These are phyloP conservation scores for Plectosphaerella plurivora DNA, from an alignment of 2,329 filamentous ascomycete genomes.

Conservation along the genomic window DNA sequence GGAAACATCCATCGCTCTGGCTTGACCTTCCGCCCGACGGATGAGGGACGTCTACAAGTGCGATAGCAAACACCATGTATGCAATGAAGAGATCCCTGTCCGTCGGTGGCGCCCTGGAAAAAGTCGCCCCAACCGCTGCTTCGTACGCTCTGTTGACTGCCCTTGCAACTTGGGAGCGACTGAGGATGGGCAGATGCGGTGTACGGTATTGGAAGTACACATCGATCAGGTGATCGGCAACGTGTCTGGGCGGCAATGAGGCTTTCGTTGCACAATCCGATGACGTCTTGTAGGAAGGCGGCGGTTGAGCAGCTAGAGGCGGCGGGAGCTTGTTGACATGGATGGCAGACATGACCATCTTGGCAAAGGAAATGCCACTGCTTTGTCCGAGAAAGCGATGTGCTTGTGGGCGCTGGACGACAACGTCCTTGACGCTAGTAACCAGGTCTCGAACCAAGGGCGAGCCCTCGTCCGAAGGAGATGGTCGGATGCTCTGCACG, in stretches of 20 bases:
- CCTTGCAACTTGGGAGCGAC: conserved; percentile 16
- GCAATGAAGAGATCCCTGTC: conserved; percentile 21
- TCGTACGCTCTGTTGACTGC: conserved; percentile 20
- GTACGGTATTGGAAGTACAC: conserved; percentile 28
- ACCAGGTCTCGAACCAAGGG: conserved; percentile 8
- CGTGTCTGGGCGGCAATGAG: conserved; percentile 24
- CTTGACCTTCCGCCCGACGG: conserved; percentile 15
- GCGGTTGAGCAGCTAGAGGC: conserved; percentile 1
- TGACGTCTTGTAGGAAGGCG: not conserved
- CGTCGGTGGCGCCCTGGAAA: not conserved
- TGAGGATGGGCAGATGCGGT: conserved; percentile 24
- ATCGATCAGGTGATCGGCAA: conserved; percentile 23
- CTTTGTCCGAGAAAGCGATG: conserved; percentile 24
- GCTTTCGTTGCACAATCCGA: conserved; percentile 7
- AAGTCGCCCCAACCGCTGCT: conserved; percentile 4
- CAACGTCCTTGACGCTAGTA: conserved; percentile 14
- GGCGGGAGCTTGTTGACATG: conserved; percentile 9
- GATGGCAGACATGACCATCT: conserved; percentile 25
- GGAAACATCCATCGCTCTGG: conserved; percentile 28
- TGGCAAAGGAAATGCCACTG: conserved; percentile 25
- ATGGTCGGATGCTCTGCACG: conserved; percentile 6
- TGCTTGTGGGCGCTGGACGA: conserved; percentile 13
- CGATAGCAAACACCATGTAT: conserved; percentile 29
- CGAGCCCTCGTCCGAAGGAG: conserved; percentile 4
- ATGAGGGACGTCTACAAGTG: conserved; percentile 19